Evolutionary conservation across 306 rosid genomes (phyloP), one percentile per base, ranked within the genome.

Genomic region (Dicorynia guianensis): DNA sequence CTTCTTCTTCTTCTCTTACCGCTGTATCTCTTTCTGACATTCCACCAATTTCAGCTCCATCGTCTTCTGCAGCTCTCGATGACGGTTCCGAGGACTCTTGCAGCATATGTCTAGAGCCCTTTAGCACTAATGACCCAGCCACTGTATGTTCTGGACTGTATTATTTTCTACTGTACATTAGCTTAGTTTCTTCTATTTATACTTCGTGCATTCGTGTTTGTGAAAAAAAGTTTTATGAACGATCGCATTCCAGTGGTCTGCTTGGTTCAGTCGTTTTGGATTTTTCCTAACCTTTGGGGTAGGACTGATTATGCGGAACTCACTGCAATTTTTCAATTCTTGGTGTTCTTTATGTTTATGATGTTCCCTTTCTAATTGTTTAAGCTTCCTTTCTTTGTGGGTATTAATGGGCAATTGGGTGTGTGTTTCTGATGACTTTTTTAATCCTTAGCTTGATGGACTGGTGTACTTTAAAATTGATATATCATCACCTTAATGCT

Each of bases 71-170:
- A 34, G 12, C 73, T 69, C 63, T 77, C 10, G 92, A 85, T 2
- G 97, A 93, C 73, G 58, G 53, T 68, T 69, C 48, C 1, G 98
- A 91, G 47, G 96, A 93, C 71, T 86, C 83, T 38, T 93, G 98
- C 85, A 91, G 98, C 64, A 91, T 93, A 14, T 93, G 98, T 76
- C 86, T 93, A 0, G 96, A 93, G 65, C 84, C 96, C 11, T 93
- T 93, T 85, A 72, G 57, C 72, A 7, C 88, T 35, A 60, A 87
- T 5, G 96, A 93, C 70, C 98, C 97, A 10, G 76, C 91, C n/a
- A 85, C 91, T 61, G 98, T 93, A 91, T 68, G 86, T 66, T 62
- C 60, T 54, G 57, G 17, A 15, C 54, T 4, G 39, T 18, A 0
- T 49, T 11, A 11, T 55, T 4, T 53, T 30, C 9, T 11, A 25